These are phyloP conservation scores for Phyllosticta citrichinensis DNA, from an alignment of 2,329 filamentous ascomycete species.

Conservation along the genomic window DNA sequence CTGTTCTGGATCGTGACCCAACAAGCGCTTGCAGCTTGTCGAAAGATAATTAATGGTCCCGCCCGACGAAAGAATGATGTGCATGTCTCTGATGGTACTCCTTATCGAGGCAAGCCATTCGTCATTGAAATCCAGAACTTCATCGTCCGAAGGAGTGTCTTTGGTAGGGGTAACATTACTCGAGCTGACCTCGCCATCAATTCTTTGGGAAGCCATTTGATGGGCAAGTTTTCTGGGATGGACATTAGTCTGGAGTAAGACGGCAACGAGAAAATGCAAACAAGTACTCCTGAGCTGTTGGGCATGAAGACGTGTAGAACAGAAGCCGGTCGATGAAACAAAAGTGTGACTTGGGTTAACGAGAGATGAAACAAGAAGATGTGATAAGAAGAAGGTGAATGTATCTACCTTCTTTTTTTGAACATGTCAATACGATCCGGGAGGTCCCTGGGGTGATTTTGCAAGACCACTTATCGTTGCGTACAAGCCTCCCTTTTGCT, in stretches of 20 bases:
- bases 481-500: background rate
- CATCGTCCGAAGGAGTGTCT: background rate
- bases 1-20: slow-evolving; percentile 1
- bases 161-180: background rate
- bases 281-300: background rate
- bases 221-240: background rate
- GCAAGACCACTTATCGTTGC: background rate
- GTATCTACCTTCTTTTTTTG: background rate
- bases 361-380: background rate
- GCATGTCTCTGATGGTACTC: slow-evolving; percentile 6
- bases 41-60: slow-evolving; percentile 1
- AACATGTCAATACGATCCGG: background rate
- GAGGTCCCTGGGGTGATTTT: background rate
- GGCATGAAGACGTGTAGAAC: background rate
- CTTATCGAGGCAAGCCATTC: background rate
- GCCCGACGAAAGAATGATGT: background rate
- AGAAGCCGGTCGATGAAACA: background rate
- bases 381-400: background rate
- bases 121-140: background rate
- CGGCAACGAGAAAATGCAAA: background rate
- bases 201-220: background rate
- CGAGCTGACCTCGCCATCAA: background rate
- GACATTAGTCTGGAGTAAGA: background rate
- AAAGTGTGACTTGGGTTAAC: background rate
- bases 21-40: background rate